phyloP scores from a whole-genome alignment of 371 early-diverging fungal genomes.

The Blakeslea trispora region DNA sequence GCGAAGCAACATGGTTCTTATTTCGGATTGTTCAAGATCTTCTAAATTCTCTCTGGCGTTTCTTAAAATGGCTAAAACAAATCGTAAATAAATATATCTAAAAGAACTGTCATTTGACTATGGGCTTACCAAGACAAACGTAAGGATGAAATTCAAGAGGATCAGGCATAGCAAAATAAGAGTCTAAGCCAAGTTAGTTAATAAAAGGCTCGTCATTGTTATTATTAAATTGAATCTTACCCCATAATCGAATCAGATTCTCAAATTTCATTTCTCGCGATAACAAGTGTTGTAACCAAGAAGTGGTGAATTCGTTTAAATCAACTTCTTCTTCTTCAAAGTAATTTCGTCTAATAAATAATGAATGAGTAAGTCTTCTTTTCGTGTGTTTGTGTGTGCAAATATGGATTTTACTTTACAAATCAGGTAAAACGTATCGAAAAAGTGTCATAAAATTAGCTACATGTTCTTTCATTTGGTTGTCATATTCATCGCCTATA shows the following conservation, averaged over 20 bases:
- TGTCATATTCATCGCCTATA: conserved; percentile 64
- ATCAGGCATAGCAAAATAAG: conserved; percentile 69
- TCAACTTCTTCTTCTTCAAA: conserved; percentile 92
- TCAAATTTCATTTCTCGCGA: conserved; percentile 78
- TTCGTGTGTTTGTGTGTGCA: no score
- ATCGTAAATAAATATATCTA: conserved; percentile 1
- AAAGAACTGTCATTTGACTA: background rate
- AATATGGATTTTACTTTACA: conserved; percentile 27
- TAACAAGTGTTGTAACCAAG: conserved; percentile 76
- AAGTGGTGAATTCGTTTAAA: conserved; percentile 79
- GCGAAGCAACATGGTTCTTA: conserved; percentile 72
- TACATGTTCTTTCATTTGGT: conserved; percentile 56
- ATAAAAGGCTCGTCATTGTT: background rate
- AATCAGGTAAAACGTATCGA: conserved; percentile 68
- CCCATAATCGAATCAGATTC: conserved; percentile 75
- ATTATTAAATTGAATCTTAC: conserved; percentile 29
- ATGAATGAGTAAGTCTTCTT: no score
- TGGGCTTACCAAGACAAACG: conserved; percentile 57
- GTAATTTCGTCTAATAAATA: conserved; percentile 58
- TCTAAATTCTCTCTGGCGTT: conserved; percentile 71
- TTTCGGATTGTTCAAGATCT: conserved; percentile 85
- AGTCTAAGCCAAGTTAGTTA: conserved; percentile 39
- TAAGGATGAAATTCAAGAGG: conserved; percentile 72
- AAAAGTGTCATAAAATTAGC: conserved; percentile 75
- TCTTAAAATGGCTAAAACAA: conserved; percentile 51